Evolutionary conservation across 805 yeast species (phyloP).

Genomic region (Ogataea trehalophila): DNA sequence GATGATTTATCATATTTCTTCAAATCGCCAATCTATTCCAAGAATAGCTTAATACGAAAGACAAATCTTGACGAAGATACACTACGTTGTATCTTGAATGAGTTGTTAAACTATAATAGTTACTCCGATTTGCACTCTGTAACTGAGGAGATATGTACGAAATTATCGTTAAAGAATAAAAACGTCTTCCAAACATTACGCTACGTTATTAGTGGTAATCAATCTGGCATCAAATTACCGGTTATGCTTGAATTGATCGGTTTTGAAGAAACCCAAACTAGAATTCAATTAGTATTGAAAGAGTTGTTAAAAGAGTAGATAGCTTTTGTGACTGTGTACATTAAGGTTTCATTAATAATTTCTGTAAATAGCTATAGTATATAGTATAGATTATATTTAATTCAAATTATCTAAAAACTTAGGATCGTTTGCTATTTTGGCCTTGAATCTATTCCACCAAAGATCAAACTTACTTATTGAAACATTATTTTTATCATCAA

Average conservation of each 20-base stretch:
- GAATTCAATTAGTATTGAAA: constrained; percentile 12
- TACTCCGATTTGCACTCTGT: constrained; percentile 9
- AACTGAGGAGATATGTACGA: constrained; percentile 1
- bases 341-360: no score
- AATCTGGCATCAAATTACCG: constrained; percentile 66
- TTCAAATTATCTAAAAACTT: constrained; percentile 57
- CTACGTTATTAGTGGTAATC: constrained; percentile 64
- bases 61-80: constrained; percentile 9
- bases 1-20: constrained; percentile 47
- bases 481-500: constrained; percentile 74
- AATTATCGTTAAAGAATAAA: constrained; percentile 29
- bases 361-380: no score
- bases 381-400: constrained; percentile 4
- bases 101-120: constrained; percentile 7
- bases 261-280: constrained; percentile 25
- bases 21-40: constrained; percentile 29
- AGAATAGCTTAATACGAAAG: constrained; percentile 11
- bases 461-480: constrained; percentile 82
- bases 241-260: constrained; percentile 55
- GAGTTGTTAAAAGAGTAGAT: neutral
- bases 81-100: constrained; percentile 2
- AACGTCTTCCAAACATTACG: constrained; percentile 55
- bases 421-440: constrained; percentile 74
- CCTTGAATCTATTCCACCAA: constrained; percentile 93
- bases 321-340: no score